phyloP scores from a whole-genome alignment of 2,329 filamentous ascomycete species.

The Pseudogymnoascus sp. region DNA sequence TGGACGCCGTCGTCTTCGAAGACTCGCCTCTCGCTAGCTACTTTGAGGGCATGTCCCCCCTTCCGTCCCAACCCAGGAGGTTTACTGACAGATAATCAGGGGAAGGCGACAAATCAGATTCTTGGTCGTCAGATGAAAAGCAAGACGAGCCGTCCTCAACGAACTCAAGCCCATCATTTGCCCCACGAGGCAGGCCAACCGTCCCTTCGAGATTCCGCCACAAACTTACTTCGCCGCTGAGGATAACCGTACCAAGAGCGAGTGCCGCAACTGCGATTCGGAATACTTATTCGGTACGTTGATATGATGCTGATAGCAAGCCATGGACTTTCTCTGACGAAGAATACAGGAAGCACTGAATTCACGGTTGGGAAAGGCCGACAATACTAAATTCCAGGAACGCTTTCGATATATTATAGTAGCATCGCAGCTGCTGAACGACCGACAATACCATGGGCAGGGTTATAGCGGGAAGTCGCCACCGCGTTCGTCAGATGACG shows the following conservation, averaged over 20 bases:
- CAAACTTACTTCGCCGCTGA: conserved; percentile 37
- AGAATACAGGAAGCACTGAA: conserved; percentile 56
- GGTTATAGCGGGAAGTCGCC: conserved; percentile 17
- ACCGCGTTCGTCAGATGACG: not conserved
- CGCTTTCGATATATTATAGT: conserved; percentile 91
- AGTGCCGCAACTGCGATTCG: conserved; percentile 40
- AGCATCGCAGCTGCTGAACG: conserved; percentile 79
- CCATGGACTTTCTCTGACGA: conserved; percentile 33
- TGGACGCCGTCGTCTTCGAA: conserved; percentile 85
- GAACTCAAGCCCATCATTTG: conserved; percentile 37
- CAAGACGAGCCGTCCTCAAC: conserved; percentile 17
- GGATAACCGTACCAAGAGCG: conserved; percentile 35
- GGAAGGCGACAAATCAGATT: conserved; percentile 12
- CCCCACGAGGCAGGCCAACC: conserved; percentile 48
- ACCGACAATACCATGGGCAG: conserved; percentile 50
- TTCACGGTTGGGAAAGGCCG: conserved; percentile 64
- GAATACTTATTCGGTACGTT: conserved; percentile 46
- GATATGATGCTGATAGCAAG: conserved; percentile 2
- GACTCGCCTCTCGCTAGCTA: conserved; percentile 83
- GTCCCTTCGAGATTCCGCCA: conserved; percentile 49
- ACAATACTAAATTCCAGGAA: conserved; percentile 81
- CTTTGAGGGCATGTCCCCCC: conserved; percentile 63
- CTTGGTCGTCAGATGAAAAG: not conserved
- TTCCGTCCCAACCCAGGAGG: conserved; percentile 11
- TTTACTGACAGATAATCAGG: not conserved